Evolutionary conservation across 306 rosid species (phyloP), one percentile per base, ranked within the genome.

Genomic region (Corylus americana): DNA sequence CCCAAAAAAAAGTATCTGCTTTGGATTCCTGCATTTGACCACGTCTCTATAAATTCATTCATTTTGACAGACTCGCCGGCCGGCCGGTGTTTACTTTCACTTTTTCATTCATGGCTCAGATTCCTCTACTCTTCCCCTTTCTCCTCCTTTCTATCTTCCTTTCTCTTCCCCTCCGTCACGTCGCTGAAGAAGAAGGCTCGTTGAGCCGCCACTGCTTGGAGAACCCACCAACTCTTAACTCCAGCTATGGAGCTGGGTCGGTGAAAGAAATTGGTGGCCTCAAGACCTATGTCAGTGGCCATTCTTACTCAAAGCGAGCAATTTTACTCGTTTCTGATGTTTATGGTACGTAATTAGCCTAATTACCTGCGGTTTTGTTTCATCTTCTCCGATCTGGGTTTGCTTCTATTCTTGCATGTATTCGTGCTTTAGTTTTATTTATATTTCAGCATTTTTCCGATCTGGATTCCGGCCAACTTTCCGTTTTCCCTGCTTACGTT

Each of bases 231-330:
- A 42, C 50, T 31, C 29, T n/a, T 6, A 67, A 39, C 72, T 39
- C 49, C 5, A 67, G 29, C 72, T 39, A 8, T 42, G 72, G 72
- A 67, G 72, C 29, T 42, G 72, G 72, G 14, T 67, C 25, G 2
- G 72, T 67, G 25, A 42, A 67, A n/a, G 9, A 67, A 7, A 67
- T 67, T 9, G 72, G 72, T 18, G 72, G 72, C 51, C 51, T 39
- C 51, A 67, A 67, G 48, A 51, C 72, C 13, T 67, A 67, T n/a
- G 50, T 67, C n/a, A 67, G 72, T 67, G 72, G 50, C 29, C 72
- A 39, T 1, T 4, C 3, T 67, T 51, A 2, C 39, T 67, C 51
- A 49, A 67, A 42, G 50, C 49, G n/a, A 9, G 72, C 72, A 67
- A 18, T 67, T 49, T 2, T 67, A n/a, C 72, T 67, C 13, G 25